Conservation (phyloP, 345 rosid species). For the Anacardium occidentale region DNA sequence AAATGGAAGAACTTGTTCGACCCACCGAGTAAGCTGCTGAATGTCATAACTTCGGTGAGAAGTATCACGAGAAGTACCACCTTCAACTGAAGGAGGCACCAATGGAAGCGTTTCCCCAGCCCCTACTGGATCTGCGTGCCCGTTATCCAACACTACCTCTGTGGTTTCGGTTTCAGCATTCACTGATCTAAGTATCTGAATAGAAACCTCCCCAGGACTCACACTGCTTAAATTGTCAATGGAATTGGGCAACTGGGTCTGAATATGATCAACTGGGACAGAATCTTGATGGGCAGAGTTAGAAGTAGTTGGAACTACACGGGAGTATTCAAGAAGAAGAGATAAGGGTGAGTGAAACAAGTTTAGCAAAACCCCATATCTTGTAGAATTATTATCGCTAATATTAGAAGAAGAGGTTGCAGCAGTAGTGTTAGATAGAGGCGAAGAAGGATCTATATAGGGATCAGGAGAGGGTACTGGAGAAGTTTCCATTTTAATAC, state of each 20-base stretch:
- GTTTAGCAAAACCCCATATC: slow-evolving; percentile 28
- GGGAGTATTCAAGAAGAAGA: slow-evolving; percentile 36
- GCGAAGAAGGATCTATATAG: not conserved
- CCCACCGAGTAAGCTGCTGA: slow-evolving; percentile 51
- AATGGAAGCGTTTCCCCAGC: slow-evolving; percentile 20
- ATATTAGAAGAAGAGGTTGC: not conserved
- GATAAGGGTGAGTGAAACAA: slow-evolving; percentile 35
- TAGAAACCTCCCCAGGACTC: slow-evolving; percentile 39
- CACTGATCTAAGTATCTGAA: slow-evolving; percentile 39
- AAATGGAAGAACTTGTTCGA: slow-evolving; percentile 59
- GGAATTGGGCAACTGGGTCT: slow-evolving; percentile 21
- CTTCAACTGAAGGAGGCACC: slow-evolving; percentile 18
- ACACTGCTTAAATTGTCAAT: not conserved
- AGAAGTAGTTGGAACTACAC: slow-evolving; percentile 16
- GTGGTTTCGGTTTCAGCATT: slow-evolving; percentile 17
- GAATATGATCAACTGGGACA: slow-evolving; percentile 9
- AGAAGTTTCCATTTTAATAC: slow-evolving; percentile 18
- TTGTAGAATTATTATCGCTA: slow-evolving; percentile 15
- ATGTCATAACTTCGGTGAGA: slow-evolving; percentile 52
- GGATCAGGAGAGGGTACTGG: not conserved
- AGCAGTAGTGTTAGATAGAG: not conserved
- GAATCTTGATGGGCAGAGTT: slow-evolving; percentile 5
- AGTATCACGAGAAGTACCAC: slow-evolving; percentile 20
- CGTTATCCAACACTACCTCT: not conserved
- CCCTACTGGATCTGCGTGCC: slow-evolving; percentile 13